These are phyloP conservation scores for Maudiozyma turicensis DNA, from an alignment of 805 yeast genomes.

Conservation along the genomic window DNA sequence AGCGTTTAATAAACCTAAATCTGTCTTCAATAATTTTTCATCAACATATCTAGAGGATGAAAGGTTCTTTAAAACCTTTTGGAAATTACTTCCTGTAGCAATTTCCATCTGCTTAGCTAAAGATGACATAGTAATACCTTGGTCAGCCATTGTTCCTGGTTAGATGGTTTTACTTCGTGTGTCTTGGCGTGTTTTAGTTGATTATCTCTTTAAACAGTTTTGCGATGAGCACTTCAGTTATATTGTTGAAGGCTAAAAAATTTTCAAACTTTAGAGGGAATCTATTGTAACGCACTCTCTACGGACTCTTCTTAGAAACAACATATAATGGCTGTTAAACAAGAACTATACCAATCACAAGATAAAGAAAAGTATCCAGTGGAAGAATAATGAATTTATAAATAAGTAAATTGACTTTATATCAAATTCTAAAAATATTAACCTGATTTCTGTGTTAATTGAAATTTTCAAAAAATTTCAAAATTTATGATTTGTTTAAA, in stretches of 20 bases:
- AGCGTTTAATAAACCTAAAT: slow-evolving; percentile 23
- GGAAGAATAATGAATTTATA: neutral
- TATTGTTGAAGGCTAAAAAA: too few relatives aligned
- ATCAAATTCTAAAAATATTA: neutral
- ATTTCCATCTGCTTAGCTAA: slow-evolving; percentile 23
- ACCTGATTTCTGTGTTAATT: too few relatives aligned
- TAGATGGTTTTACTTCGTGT: neutral
- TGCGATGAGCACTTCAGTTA: too few relatives aligned
- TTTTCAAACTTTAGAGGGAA: too few relatives aligned
- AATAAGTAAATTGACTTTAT: neutral
- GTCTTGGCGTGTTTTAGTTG: neutral
- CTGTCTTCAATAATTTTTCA: slow-evolving; percentile 26
- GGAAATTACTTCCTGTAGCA: slow-evolving; percentile 24
- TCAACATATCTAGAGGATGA: slow-evolving; percentile 22
- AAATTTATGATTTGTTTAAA: neutral
- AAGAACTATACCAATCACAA: neutral
- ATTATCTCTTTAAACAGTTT: too few relatives aligned
- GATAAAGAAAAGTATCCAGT: neutral
- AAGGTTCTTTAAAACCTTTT: slow-evolving; percentile 18
- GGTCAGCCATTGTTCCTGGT: slow-evolving; percentile 4
- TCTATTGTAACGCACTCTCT: too few relatives aligned
- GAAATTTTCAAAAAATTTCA: too few relatives aligned
- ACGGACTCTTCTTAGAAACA: too few relatives aligned
- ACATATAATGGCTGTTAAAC: neutral
- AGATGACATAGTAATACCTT: slow-evolving; percentile 16